Evolutionary conservation across 179 eudicot species (phyloP).

Genomic region (Beta lomatogona): DNA sequence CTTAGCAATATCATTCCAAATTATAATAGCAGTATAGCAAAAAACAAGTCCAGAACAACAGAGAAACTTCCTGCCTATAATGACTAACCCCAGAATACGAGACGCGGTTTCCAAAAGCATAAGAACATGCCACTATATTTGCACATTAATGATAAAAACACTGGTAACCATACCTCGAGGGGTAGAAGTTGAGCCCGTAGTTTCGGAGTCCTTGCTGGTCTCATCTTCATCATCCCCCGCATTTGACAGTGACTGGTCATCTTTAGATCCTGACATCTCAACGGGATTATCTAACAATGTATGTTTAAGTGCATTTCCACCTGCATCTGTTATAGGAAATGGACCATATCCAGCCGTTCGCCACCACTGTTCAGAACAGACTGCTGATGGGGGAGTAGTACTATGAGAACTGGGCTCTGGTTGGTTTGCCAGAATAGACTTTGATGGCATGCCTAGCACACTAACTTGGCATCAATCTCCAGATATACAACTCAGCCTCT

Average conservation of each 20-base stretch:
- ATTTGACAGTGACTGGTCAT: slow-evolving; percentile 58
- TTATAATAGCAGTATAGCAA: too few relatives aligned
- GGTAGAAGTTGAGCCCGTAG: slow-evolving; percentile 44
- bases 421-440: slow-evolving; percentile 40
- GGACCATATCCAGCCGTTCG: slow-evolving; percentile 49
- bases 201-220: slow-evolving; percentile 54
- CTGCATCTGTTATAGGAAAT: slow-evolving; percentile 41
- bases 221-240: slow-evolving; percentile 63
- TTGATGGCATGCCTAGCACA: slow-evolving; percentile 69
- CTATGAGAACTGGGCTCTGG: slow-evolving; percentile 38
- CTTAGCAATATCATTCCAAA: background rate
- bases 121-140: background rate
- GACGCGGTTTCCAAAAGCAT: background rate
- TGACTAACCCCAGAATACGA: background rate
- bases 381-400: slow-evolving; percentile 40
- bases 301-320: slow-evolving; percentile 52
- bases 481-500: slow-evolving; percentile 21
- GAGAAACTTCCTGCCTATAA: too few relatives aligned
- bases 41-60: too few relatives aligned
- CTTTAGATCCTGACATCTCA: slow-evolving; percentile 41
- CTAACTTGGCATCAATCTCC: slow-evolving; percentile 26
- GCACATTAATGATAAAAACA: too few relatives aligned
- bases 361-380: slow-evolving; percentile 76
- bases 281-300: slow-evolving; percentile 42
- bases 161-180: slow-evolving; percentile 45